Percentiles rank a stretch among this genome's conserved stretches.
Evolutionary conservation across 1,284 basidiomycete species (phyloP).

Genomic region (Rhodofomes roseus): DNA sequence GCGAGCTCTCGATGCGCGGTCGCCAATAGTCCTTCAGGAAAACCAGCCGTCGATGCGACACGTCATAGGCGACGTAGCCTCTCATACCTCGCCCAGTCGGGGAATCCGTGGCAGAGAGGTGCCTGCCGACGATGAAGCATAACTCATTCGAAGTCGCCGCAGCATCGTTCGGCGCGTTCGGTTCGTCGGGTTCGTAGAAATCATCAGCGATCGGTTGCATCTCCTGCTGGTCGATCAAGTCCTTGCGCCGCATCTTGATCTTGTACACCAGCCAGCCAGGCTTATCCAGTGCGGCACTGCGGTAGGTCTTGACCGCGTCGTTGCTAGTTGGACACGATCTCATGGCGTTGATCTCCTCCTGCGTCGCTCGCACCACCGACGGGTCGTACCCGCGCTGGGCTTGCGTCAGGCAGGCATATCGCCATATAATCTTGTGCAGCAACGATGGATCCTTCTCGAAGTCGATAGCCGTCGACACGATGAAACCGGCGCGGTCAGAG

Average conservation of each 20-base stretch:
- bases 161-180: not conserved
- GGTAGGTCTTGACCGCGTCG: not conserved
- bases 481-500: slow-evolving; percentile 16
- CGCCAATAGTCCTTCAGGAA: slow-evolving; percentile 4
- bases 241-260: not conserved
- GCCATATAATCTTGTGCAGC: slow-evolving; percentile 13
- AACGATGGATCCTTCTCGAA: slow-evolving; percentile 5
- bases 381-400: slow-evolving; percentile 13
- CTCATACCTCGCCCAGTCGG: not conserved
- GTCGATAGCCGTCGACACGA: slow-evolving; percentile 12
- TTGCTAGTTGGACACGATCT: not conserved
- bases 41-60: not conserved
- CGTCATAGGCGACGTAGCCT: slow-evolving; percentile 3
- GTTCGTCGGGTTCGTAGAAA: not conserved
- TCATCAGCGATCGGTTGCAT: not conserved
- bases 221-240: not conserved
- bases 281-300: not conserved
- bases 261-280: slow-evolving; percentile 4
- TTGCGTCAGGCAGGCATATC: slow-evolving; percentile 7
- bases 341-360: not conserved
- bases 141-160: not conserved
- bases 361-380: not conserved
- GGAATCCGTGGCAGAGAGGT: not conserved
- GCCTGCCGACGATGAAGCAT: not conserved
- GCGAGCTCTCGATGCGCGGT: not conserved